Evolutionary conservation across 2,329 filamentous ascomycete genomes (phyloP).

Genomic region (Fusarium sp.): DNA sequence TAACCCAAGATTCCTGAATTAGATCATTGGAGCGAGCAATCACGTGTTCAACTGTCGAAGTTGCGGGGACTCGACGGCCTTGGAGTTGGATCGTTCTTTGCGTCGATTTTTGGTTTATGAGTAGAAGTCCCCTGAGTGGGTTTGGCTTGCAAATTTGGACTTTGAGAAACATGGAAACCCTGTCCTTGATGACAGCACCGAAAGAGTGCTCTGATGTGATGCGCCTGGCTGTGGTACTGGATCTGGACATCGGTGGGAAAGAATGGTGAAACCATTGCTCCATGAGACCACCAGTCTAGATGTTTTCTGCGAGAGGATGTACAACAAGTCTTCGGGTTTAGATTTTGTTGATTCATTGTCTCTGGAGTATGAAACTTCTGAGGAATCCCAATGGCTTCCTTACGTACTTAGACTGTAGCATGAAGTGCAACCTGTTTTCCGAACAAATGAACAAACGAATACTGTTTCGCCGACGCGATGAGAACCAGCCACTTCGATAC

Average conservation of each 20-base stretch:
- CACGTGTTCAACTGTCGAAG: background rate
- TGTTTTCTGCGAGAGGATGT: no score
- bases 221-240: conserved; percentile 11
- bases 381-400: no score
- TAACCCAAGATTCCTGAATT: background rate
- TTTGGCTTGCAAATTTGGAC: conserved; percentile 16
- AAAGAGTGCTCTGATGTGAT: conserved; percentile 17
- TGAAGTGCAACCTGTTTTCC: no score
- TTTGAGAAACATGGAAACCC: background rate
- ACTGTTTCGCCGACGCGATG: no score
- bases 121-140: rapidly evolving
- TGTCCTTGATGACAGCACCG: conserved; percentile 10
- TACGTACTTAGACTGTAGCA: no score
- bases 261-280: conserved; percentile 8
- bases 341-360: no score
- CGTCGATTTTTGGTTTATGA: rapidly evolving
- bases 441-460: no score
- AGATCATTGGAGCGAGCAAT: rapidly evolving
- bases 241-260: conserved; percentile 3
- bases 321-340: no score
- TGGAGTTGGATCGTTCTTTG: background rate
- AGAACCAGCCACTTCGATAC: no score
- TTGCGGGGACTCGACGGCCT: background rate
- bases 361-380: no score
- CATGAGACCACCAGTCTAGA: no score